A percentile compares a stretch with the other conserved stretches of the same genome.
phyloP scores from a whole-genome alignment of 495 filamentous ascomycete species.

The Margaritispora aquatica region DNA sequence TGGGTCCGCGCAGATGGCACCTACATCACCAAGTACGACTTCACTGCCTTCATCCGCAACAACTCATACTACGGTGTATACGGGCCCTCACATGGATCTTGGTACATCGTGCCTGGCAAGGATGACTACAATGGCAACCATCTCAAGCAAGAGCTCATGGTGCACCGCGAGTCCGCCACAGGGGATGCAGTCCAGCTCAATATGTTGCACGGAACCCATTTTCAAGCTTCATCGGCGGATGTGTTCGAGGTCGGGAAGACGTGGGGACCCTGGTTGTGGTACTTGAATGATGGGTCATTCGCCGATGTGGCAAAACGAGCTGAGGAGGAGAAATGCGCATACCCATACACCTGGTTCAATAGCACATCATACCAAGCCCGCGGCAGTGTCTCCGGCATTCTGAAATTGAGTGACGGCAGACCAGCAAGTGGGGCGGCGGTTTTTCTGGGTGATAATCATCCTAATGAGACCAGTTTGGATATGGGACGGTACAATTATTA shows the following conservation, averaged over 20 bases:
- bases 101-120: constrained; percentile 38
- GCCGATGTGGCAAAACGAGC: constrained; percentile 26
- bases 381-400: constrained; percentile 28
- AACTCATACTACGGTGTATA: constrained; percentile 32
- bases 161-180: constrained; percentile 32
- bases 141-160: constrained; percentile 35
- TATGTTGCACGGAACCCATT: constrained; percentile 40
- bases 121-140: constrained; percentile 39
- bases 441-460: constrained; percentile 34
- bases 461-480: constrained; percentile 27
- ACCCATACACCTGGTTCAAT: constrained; percentile 35
- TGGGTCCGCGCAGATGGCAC: constrained; percentile 33
- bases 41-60: constrained; percentile 25
- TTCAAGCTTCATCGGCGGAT: constrained; percentile 28
- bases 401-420: constrained; percentile 32
- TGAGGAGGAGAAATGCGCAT: constrained; percentile 25
- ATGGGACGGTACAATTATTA: constrained; percentile 36
- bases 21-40: constrained; percentile 40
- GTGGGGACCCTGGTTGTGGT: constrained; percentile 39
- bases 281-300: constrained; percentile 33
- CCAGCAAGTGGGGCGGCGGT: constrained; percentile 33
- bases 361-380: constrained; percentile 30
- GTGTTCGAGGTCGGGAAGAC: constrained; percentile 30
- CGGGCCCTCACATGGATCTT: constrained; percentile 32
- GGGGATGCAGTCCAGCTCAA: constrained; percentile 37